Percentiles rank a stretch among this genome's conserved stretches.
phyloP scores from a whole-genome alignment of 2,329 filamentous ascomycete genomes.

The Monosporascus sp. region DNA sequence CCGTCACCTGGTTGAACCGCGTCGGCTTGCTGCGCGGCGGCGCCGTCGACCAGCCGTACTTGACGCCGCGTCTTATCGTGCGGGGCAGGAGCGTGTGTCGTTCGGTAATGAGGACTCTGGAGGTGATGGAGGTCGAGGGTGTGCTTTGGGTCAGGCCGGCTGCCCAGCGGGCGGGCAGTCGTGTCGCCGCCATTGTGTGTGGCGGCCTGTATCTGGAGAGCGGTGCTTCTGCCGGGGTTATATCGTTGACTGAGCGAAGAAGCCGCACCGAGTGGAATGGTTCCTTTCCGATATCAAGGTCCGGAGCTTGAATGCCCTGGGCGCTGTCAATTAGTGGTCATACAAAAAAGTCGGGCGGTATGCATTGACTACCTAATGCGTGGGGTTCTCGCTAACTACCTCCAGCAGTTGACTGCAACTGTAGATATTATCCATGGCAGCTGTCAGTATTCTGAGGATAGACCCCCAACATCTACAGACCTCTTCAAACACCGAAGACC shows the following conservation, averaged over 20 bases:
- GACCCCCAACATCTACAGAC: no score
- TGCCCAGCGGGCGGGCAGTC: conserved; percentile 41
- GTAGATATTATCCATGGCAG: no score
- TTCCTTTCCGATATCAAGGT: neutral
- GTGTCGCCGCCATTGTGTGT: conserved; percentile 42
- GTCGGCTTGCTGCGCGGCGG: conserved; percentile 46
- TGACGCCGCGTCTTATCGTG: conserved; percentile 44
- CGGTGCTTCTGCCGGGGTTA: neutral
- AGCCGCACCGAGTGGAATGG: neutral
- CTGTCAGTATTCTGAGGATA: no score
- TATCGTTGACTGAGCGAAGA: neutral
- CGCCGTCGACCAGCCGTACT: conserved; percentile 58
- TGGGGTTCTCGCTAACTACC: no score
- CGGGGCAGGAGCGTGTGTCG: conserved; percentile 38
- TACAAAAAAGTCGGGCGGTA: neutral
- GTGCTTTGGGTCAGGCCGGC: conserved; percentile 28
- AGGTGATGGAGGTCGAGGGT: conserved; percentile 20
- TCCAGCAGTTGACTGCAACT: no score
- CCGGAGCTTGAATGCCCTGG: neutral
- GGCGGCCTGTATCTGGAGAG: conserved; percentile 1
- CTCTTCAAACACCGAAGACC: no score
- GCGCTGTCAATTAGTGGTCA: neutral
- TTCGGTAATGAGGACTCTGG: conserved; percentile 26
- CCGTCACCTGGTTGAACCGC: conserved; percentile 56
- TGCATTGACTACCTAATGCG: no score